These are phyloP conservation scores for Pyrenophora graminea DNA, from an alignment of 2,329 filamentous ascomycete species.

Conservation along the genomic window DNA sequence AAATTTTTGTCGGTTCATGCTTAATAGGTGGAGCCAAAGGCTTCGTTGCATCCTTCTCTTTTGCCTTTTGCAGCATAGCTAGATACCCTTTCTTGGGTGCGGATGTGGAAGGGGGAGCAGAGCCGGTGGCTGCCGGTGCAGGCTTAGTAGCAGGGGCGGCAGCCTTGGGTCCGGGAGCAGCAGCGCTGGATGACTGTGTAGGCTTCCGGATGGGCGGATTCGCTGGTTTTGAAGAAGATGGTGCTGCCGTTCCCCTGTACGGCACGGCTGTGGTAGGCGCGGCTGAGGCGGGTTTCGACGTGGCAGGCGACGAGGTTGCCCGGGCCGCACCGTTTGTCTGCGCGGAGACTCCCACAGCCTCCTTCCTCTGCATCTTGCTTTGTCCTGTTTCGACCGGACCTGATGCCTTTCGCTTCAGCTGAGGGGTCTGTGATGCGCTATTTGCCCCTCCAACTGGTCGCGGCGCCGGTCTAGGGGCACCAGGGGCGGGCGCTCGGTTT, in stretches of 20 bases:
- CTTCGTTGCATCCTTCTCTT: slow-evolving; percentile 58
- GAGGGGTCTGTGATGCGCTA: slow-evolving; percentile 39
- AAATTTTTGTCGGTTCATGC: slow-evolving; percentile 72
- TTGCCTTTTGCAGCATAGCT: slow-evolving; percentile 73
- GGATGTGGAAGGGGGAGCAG: slow-evolving; percentile 35
- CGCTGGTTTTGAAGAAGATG: slow-evolving; percentile 29
- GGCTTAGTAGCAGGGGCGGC: slow-evolving; percentile 28
- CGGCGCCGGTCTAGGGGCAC: slow-evolving; percentile 39
- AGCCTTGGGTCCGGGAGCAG: slow-evolving; percentile 24
- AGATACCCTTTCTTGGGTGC: slow-evolving; percentile 73
- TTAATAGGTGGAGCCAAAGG: slow-evolving; percentile 69
- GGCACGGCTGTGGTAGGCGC: slow-evolving; percentile 33
- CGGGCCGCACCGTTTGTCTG: slow-evolving; percentile 33
- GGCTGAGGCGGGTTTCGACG: slow-evolving; percentile 28
- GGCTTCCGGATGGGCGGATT: slow-evolving; percentile 33
- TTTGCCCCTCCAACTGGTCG: slow-evolving; percentile 35
- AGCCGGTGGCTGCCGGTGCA: slow-evolving; percentile 21
- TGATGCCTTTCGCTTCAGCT: slow-evolving; percentile 49
- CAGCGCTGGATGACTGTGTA: slow-evolving; percentile 18
- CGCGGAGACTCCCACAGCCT: slow-evolving; percentile 29
- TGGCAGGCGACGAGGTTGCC: slow-evolving; percentile 27
- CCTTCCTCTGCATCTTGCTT: slow-evolving; percentile 42
- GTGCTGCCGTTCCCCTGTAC: slow-evolving; percentile 46
- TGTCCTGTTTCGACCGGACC: slow-evolving; percentile 36
- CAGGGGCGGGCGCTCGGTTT: slow-evolving; percentile 30